phyloP scores from a whole-genome alignment of 1,139 yeast genomes.

The Taphrina pruni region DNA sequence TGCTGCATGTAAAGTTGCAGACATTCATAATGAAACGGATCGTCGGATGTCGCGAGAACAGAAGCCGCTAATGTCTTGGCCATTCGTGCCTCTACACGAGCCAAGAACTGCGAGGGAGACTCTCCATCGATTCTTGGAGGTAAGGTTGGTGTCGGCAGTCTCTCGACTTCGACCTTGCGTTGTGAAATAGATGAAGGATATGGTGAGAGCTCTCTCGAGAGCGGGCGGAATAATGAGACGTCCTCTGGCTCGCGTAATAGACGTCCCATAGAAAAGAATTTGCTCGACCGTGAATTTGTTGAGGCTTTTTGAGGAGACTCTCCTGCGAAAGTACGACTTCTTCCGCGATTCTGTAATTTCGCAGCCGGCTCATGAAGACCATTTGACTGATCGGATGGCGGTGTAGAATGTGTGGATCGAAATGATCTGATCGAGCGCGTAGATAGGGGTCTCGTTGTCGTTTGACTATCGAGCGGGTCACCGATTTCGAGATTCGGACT shows the following conservation, averaged over 20 bases:
- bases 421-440: conserved; percentile 14
- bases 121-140: conserved; percentile 53
- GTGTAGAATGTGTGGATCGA: conserved; percentile 29
- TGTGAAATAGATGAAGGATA: conserved; percentile 12
- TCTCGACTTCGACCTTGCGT: conserved; percentile 6
- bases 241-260: conserved; percentile 28
- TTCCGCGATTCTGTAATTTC: conserved; percentile 14
- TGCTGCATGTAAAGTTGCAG: conserved; percentile 53
- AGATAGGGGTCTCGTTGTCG: conserved; percentile 9
- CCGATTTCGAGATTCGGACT: conserved; percentile 22
- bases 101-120: conserved; percentile 53
- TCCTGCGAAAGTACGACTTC: conserved; percentile 37
- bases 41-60: conserved; percentile 53
- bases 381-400: conserved; percentile 14
- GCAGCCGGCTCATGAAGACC: neutral
- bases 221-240: conserved; percentile 10
- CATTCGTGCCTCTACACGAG: conserved; percentile 50
- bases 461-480: conserved; percentile 19
- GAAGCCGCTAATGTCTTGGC: conserved; percentile 55
- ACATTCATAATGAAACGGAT: conserved; percentile 53
- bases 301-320: conserved; percentile 12
- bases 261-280: conserved; percentile 34
- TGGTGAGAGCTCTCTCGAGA: conserved; percentile 28
- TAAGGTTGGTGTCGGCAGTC: conserved; percentile 31
- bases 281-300: neutral